Percentiles rank a stretch among this genome's conserved stretches.
phyloP scores from a whole-genome alignment of 73 alveolate species.

The Stentor roeselii region DNA sequence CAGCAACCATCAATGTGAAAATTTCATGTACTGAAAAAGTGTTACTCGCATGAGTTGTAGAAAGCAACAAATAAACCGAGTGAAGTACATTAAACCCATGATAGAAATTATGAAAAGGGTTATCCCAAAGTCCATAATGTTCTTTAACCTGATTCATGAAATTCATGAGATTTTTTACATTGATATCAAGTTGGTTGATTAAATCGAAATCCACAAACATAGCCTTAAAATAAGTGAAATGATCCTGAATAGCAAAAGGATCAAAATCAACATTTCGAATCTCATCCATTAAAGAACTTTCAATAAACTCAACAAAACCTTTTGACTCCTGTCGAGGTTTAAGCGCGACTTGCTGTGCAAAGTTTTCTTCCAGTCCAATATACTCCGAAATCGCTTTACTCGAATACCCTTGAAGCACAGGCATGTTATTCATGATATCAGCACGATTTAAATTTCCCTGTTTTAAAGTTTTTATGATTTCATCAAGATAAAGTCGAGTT shows the following conservation, averaged over 20 bases:
- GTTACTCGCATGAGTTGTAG: background rate
- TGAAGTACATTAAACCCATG: slow-evolving; percentile 53
- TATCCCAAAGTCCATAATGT: background rate
- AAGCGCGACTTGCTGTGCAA: background rate
- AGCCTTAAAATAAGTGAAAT: background rate
- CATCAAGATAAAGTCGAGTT: background rate
- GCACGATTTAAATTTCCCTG: background rate
- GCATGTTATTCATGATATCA: background rate
- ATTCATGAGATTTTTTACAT: background rate
- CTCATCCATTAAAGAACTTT: background rate
- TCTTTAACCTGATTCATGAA: background rate
- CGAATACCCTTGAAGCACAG: background rate
- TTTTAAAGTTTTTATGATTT: background rate
- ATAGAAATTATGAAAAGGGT: slow-evolving; percentile 52
- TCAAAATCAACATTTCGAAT: background rate
- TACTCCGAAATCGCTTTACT: background rate
- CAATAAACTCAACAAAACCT: background rate
- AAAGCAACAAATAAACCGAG: background rate
- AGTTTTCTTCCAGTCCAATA: background rate
- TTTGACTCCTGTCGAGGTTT: background rate
- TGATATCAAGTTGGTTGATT: background rate
- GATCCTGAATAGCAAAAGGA: background rate
- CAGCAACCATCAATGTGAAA: background rate
- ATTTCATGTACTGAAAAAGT: background rate
- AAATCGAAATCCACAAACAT: background rate